Conservation (phyloP, 768 basidiomycete species). For the Candolleomyces eurysporus region DNA sequence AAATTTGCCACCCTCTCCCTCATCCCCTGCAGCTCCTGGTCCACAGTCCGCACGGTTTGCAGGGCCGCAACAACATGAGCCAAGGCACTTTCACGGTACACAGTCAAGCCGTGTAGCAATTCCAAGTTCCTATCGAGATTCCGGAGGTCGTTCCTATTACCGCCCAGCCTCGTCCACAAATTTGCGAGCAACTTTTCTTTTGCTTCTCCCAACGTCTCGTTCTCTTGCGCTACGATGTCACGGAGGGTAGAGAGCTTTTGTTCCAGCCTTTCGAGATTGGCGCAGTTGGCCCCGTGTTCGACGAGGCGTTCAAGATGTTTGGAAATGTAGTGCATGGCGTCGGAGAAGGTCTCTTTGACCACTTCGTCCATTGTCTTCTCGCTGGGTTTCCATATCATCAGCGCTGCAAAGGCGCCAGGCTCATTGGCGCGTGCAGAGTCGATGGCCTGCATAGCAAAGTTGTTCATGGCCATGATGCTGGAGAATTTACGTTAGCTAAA, state of each 20-base stretch:
- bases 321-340: slow-evolving; percentile 62
- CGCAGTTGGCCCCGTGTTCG: slow-evolving; percentile 56
- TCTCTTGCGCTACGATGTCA: slow-evolving; percentile 60
- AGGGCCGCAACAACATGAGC: slow-evolving; percentile 64
- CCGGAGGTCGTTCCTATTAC: slow-evolving; percentile 50
- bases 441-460: slow-evolving; percentile 64
- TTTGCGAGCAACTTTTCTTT: slow-evolving; percentile 38
- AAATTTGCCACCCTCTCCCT: slow-evolving; percentile 69
- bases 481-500: not conserved
- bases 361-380: slow-evolving; percentile 38
- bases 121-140: slow-evolving; percentile 49
- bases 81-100: slow-evolving; percentile 59
- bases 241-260: slow-evolving; percentile 50
- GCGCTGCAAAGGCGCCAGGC: slow-evolving; percentile 21
- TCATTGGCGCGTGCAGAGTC: slow-evolving; percentile 38
- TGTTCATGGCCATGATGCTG: slow-evolving; percentile 74
- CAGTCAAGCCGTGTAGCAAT: slow-evolving; percentile 53
- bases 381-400: no score
- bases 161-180: slow-evolving; percentile 46
- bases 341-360: slow-evolving; percentile 51
- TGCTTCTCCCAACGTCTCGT: slow-evolving; percentile 39
- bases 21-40: slow-evolving; percentile 74
- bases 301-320: slow-evolving; percentile 51
- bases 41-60: slow-evolving; percentile 60
- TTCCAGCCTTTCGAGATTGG: no score